Conservation (phyloP, 352 stramenopile species). For the Phytopythium litorale region DNA sequence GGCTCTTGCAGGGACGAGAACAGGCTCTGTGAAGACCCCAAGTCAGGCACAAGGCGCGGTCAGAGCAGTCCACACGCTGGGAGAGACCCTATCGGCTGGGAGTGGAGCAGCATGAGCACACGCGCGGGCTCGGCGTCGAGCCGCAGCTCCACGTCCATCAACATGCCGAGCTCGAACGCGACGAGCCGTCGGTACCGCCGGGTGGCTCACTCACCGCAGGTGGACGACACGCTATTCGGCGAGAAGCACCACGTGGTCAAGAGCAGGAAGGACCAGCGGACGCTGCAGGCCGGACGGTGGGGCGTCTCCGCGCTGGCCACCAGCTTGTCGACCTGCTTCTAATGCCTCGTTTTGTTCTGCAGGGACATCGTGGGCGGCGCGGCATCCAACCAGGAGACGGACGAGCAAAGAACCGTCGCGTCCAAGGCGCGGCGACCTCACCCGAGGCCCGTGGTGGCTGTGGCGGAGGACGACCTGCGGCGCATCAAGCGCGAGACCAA, state of each 20-base stretch:
- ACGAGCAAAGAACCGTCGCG: conserved; percentile 7
- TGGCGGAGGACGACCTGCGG: conserved; percentile 40
- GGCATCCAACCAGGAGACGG: conserved; percentile 24
- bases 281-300: conserved; percentile 54
- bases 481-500: conserved; percentile 68
- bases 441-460: conserved; percentile 14
- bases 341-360: background rate
- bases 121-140: conserved; percentile 26
- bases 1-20: background rate
- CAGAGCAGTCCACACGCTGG: background rate
- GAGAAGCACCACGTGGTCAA: conserved; percentile 39
- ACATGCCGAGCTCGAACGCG: conserved; percentile 10
- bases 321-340: background rate
- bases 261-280: conserved; percentile 48
- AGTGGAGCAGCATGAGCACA: conserved; percentile 17
- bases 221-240: conserved; percentile 77
- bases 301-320: background rate
- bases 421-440: conserved; percentile 2
- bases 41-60: background rate
- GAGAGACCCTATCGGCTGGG: background rate
- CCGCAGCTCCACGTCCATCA: conserved; percentile 10
- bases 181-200: conserved; percentile 52
- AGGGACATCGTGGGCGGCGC: conserved; percentile 39
- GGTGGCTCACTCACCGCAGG: conserved; percentile 49
- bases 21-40: background rate